Base-by-base conservation (phyloP, 805 yeast genomes). In the Saturnispora saitoi region DNA sequence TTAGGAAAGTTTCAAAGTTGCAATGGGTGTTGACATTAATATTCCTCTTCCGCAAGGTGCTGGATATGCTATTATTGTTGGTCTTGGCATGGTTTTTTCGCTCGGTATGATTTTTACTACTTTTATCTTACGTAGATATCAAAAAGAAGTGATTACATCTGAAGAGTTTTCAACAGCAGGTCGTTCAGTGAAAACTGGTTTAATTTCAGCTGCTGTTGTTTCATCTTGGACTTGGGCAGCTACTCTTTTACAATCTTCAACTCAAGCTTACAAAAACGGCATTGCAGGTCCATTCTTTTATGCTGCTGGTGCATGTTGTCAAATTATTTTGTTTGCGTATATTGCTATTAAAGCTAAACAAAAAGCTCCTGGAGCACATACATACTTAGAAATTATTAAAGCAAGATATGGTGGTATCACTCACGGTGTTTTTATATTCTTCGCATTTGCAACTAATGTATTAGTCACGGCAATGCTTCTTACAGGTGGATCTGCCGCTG, bases 211-310 rank as follows among this genome's bases (percentile, higher is more conserved):
- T 7, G 95, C 96, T 7, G 96, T 90, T 29, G 96, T 89, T 8
- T 81, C 91, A 11, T 81, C 91, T 8, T 90, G 98, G 98, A 88
- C 96, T 9, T 83, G 89, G 89, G 86, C 86, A n/a, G 86, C 88
- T 3, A 86, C 95, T 1, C 67, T 86, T 43, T 70, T 86, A 30
- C 81, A 80, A 34, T 80, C 88, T 2, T 78, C 95, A 1, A 78
- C 95, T 19, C 89, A 84, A 63, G 86, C 86, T 20, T 89, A 86
- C 65, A 69, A 69, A 39, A 72, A 80, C 50, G 98, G 98, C 58
- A 77, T 90, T 37, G 66, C 81, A 31, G 95, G 95, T 43, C 83
- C 91, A 5, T 84, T 80, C 68, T 60, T 50, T 28, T 90, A 90
- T 63, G 96, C 95, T 8, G 78, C 93, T 3, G 98, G 97, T 61